phyloP scores from a whole-genome alignment of 2,329 filamentous ascomycete species.

The Microcyclosporella mali region DNA sequence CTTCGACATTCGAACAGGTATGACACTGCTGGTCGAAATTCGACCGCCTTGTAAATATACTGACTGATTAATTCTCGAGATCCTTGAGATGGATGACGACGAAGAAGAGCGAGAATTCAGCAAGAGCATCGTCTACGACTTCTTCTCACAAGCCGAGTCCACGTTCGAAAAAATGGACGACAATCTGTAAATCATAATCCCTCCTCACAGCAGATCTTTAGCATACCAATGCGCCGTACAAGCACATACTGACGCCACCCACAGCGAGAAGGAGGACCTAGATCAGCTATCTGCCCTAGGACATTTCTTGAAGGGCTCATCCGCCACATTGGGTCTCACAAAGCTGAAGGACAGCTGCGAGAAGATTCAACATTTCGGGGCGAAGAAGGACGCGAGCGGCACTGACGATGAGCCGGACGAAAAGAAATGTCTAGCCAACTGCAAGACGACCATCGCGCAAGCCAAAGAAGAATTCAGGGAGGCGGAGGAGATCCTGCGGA shows the following conservation, averaged over 20 bases:
- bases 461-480: slow-evolving; percentile 73
- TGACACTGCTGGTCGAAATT: slow-evolving; percentile 2
- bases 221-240: no score
- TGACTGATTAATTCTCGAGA: slow-evolving; percentile 36
- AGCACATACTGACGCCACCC: neutral
- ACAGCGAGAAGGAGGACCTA: slow-evolving; percentile 63
- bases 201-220: slow-evolving; percentile 1
- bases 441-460: slow-evolving; percentile 61
- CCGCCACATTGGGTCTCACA: slow-evolving; percentile 81
- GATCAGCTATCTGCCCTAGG: slow-evolving; percentile 73
- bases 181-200: slow-evolving; percentile 61
- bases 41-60: neutral
- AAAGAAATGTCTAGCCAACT: slow-evolving; percentile 61
- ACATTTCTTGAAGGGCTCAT: slow-evolving; percentile 96
- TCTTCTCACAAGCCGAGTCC: slow-evolving; percentile 82
- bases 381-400: slow-evolving; percentile 72
- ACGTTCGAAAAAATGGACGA: slow-evolving; percentile 82
- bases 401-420: slow-evolving; percentile 59
- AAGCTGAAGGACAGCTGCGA: slow-evolving; percentile 92
- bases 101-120: slow-evolving; percentile 82
- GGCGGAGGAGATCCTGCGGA: slow-evolving; percentile 62
- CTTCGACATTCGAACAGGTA: slow-evolving; percentile 70
- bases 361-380: slow-evolving; percentile 91
- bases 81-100: slow-evolving; percentile 96
- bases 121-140: slow-evolving; percentile 78